phyloP scores from a whole-genome alignment of 2,329 filamentous ascomycete genomes.

The Xylariales sp. region DNA sequence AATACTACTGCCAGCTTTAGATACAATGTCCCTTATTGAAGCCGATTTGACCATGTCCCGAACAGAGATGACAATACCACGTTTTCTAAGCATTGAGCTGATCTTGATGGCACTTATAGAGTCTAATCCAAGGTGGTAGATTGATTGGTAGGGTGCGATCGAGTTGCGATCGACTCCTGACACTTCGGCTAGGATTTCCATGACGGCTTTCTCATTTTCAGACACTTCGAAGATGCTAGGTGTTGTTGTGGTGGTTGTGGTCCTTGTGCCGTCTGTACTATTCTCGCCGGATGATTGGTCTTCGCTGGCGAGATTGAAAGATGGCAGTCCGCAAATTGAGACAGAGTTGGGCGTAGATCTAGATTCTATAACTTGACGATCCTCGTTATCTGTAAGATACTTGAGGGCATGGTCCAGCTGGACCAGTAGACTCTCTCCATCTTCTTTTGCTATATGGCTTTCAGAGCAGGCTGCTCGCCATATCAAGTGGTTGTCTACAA shows the following conservation, averaged over 20 bases:
- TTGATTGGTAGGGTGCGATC: constrained; percentile 57
- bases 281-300: background rate
- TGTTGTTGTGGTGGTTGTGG: too few relatives aligned
- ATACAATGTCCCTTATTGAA: constrained; percentile 62
- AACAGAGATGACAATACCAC: constrained; percentile 59
- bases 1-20: background rate
- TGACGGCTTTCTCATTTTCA: constrained; percentile 27
- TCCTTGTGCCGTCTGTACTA: too few relatives aligned
- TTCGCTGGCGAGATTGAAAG: constrained; percentile 22
- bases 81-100: constrained; percentile 62
- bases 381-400: constrained; percentile 46
- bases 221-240: too few relatives aligned
- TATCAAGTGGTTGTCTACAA: constrained; percentile 45
- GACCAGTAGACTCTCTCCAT: constrained; percentile 47
- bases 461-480: constrained; percentile 73
- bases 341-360: constrained; percentile 30
- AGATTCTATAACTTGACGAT: constrained; percentile 43
- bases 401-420: constrained; percentile 56
- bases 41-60: constrained; percentile 65
- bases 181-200: constrained; percentile 48
- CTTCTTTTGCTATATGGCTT: constrained; percentile 40
- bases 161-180: constrained; percentile 54
- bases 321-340: constrained; percentile 61
- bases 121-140: constrained; percentile 85
- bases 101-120: constrained; percentile 91